Evolutionary conservation across 768 basidiomycete genomes (phyloP), one percentile per base, ranked within the genome.

Genomic region (Lactarius sanguifluus): DNA sequence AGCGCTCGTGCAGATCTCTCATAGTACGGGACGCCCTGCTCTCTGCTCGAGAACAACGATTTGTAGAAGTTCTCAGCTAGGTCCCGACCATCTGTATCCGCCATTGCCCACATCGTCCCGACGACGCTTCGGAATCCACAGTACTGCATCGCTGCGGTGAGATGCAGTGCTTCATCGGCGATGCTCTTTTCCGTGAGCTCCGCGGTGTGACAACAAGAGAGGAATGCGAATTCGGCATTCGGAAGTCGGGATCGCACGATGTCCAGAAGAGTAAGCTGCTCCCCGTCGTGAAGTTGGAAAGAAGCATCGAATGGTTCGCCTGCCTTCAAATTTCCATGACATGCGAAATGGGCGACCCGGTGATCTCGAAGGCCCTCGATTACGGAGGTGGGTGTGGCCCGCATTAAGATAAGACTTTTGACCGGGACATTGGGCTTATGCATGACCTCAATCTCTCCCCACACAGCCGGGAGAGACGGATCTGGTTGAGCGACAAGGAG

Each of bases 31-130:
- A 36, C 12, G 6, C 20, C 12, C 3, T 16, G 34, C 28, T 38
- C 8, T 5, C 13, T 36, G 18, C 28, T 38, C 16, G 47, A 38
- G 12, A 65, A 41, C 32, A 66, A 40, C 1, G 45, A 28, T 9
- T 3, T 36, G 28, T 66, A 66, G 32, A 66, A 62, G 9, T 36
- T 45, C 34, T 38, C 36, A 6, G 65, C 55, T 13, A 69, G n/a
- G 13, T 36, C 30, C 20, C 55, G 60, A 28, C 62, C 68, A 34
- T 64, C 67, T 8, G 8, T 18, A 25, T 68, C 67, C 0, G 9
- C n/a, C 59, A 68, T 68, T 12, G 12, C 60, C 67, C 67, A 68
- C 55, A 64, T 30, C 5, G 68, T 69, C 12, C 59, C 67, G 12
- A 69, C 64, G 20, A 65, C 59, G 40, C 64, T 58, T 16, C 54